phyloP scores from a whole-genome alignment of 345 rosid genomes.

The Gossypium sturtianum region DNA sequence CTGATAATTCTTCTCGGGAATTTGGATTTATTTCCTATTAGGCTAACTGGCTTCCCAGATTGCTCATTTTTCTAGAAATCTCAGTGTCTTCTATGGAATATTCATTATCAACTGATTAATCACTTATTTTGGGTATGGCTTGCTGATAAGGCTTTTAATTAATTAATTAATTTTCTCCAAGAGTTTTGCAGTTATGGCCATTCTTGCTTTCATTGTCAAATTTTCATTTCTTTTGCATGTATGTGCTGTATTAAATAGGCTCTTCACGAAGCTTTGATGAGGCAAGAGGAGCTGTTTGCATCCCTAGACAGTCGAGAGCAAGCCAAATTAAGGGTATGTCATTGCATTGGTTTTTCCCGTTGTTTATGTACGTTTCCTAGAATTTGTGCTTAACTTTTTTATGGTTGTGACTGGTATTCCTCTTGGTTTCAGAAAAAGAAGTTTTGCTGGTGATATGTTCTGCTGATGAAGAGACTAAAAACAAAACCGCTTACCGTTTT shows the following conservation, averaged over 20 bases:
- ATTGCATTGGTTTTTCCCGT: background rate
- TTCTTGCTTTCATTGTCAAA: background rate
- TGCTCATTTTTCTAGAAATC: background rate
- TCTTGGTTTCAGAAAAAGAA: conserved; percentile 47
- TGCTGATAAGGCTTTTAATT: background rate
- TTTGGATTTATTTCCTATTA: background rate
- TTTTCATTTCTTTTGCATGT: background rate
- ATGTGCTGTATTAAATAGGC: conserved; percentile 45
- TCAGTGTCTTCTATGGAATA: background rate
- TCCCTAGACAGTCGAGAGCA: conserved; percentile 87
- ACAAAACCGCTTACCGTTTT: background rate
- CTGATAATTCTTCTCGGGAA: background rate
- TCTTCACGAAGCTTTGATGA: conserved; percentile 86
- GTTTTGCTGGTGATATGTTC: conserved; percentile 47
- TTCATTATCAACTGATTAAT: background rate
- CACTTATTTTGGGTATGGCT: background rate
- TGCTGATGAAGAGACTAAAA: background rate
- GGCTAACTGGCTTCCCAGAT: background rate
- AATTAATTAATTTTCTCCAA: no score
- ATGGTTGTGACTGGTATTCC: background rate
- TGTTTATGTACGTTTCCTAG: background rate
- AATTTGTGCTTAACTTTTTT: background rate
- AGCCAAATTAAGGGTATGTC: conserved; percentile 56
- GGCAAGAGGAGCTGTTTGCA: conserved; percentile 95
- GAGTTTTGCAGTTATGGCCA: background rate